Percentiles rank a stretch among this genome's conserved stretches.
These are phyloP conservation scores for Terfezia boudieri DNA, from an alignment of 495 filamentous ascomycete species.

Conservation along the genomic window DNA sequence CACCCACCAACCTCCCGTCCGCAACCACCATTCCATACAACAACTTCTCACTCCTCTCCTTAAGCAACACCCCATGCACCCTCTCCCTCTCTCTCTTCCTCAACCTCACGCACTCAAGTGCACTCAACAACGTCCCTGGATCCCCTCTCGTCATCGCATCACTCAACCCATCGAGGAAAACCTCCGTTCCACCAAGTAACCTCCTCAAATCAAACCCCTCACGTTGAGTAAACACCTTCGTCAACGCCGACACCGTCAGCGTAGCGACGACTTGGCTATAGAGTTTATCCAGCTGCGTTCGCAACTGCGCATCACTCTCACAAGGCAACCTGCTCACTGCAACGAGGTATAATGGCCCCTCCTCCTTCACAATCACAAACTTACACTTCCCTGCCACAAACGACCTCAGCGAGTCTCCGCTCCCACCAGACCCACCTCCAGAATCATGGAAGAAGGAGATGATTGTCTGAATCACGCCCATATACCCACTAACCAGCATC, in stretches of 20 bases:
- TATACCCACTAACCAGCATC: conserved; percentile 67
- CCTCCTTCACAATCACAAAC: conserved; percentile 18
- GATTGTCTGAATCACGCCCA: conserved; percentile 86
- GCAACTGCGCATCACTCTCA: conserved; percentile 71
- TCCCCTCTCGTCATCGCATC: conserved; percentile 90
- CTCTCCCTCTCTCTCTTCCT: conserved; percentile 64
- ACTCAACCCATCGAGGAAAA: conserved; percentile 69
- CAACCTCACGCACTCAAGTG: conserved; percentile 73
- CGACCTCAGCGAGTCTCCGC: conserved; percentile 47
- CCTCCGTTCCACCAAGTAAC: conserved; percentile 84
- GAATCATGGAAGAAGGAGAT: conserved; percentile 78
- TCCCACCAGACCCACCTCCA: conserved; percentile 2
- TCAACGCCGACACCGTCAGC: conserved; percentile 71
- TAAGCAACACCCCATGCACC: conserved; percentile 73
- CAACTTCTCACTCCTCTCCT: conserved; percentile 45
- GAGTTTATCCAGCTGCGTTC: conserved; percentile 71
- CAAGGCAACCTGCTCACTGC: conserved; percentile 65
- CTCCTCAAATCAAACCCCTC: conserved; percentile 79
- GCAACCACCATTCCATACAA: conserved; percentile 91
- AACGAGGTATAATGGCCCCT: conserved; percentile 57
- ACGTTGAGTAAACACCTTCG: conserved; percentile 67
- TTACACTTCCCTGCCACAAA: conserved; percentile 67
- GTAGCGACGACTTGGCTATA: conserved; percentile 98
- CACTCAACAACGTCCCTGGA: conserved; percentile 65
- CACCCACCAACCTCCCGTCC: conserved; percentile 80